These are phyloP conservation scores for Candida mesenterica DNA, from an alignment of 1,139 yeast species.

Conservation along the genomic window DNA sequence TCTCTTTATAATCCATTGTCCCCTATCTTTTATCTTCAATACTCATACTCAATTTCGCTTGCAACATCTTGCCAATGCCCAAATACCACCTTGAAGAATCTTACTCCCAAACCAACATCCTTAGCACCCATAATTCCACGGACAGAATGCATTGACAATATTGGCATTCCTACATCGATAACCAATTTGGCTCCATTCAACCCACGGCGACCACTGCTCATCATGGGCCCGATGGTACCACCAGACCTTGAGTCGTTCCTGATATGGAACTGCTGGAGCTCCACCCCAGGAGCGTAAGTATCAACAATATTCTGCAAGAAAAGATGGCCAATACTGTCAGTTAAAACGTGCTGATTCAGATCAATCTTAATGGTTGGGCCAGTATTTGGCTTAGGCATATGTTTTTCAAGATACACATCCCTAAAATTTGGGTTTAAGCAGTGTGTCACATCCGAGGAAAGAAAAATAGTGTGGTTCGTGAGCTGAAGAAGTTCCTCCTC, in stretches of 20 bases:
- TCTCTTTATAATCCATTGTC: no score
- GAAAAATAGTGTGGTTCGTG: conserved; percentile 24
- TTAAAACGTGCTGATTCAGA: conserved; percentile 42
- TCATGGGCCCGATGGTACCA: conserved; percentile 47
- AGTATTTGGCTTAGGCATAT: conserved; percentile 42
- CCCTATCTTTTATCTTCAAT: background rate
- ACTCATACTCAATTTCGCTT: conserved; percentile 8
- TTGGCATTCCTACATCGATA: conserved; percentile 47
- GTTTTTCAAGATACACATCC: conserved; percentile 35
- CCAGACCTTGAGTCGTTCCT: conserved; percentile 46
- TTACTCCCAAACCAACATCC: conserved; percentile 43
- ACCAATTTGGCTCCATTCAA: conserved; percentile 38
- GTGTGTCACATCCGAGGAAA: conserved; percentile 50
- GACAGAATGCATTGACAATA: conserved; percentile 47
- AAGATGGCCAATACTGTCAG: conserved; percentile 37
- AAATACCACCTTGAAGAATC: conserved; percentile 38
- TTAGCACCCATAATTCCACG: conserved; percentile 43
- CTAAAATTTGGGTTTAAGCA: conserved; percentile 45
- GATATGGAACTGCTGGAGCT: conserved; percentile 43
- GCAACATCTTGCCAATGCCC: conserved; percentile 27
- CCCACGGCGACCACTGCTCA: conserved; percentile 28
- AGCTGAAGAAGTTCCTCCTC: conserved; percentile 11
- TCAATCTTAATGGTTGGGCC: conserved; percentile 43
- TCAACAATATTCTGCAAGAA: conserved; percentile 27
- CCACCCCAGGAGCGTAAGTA: conserved; percentile 20